Conservation (phyloP, 192 early-diverging fungal genomes). For the Funneliformis geosporum region DNA sequence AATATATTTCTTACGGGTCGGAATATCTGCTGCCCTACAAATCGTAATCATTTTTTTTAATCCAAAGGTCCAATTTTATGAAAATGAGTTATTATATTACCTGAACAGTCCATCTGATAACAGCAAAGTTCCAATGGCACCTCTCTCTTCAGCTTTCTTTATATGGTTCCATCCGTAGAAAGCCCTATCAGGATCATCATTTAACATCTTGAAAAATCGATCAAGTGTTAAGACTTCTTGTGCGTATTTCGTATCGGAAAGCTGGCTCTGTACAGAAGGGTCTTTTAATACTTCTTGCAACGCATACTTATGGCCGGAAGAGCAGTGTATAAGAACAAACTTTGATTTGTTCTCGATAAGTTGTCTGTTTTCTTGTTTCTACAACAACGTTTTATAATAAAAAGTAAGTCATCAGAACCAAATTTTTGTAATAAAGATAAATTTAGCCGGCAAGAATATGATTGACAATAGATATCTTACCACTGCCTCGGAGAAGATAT, state of each 20-base stretch:
- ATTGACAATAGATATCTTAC: slow-evolving; percentile 42
- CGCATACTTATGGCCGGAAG: slow-evolving; percentile 96
- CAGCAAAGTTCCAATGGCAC: slow-evolving; percentile 85
- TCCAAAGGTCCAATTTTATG: slow-evolving; percentile 6
- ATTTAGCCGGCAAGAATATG: not conserved
- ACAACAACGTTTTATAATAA: not conserved
- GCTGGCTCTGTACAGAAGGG: slow-evolving; percentile 68
- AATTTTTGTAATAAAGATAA: not conserved
- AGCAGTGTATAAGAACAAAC: slow-evolving; percentile 88
- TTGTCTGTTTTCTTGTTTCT: slow-evolving; percentile 78
- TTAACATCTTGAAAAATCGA: slow-evolving; percentile 88
- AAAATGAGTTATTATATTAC: slow-evolving; percentile 34
- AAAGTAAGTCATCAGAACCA: not conserved
- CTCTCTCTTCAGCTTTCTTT: slow-evolving; percentile 75
- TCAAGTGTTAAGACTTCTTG: slow-evolving; percentile 81
- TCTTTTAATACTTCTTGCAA: slow-evolving; percentile 91
- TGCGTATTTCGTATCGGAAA: slow-evolving; percentile 92
- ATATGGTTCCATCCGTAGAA: slow-evolving; percentile 94
- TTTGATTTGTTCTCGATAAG: slow-evolving; percentile 86
- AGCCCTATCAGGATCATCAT: slow-evolving; percentile 83
- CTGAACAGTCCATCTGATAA: slow-evolving; percentile 93
- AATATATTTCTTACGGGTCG: slow-evolving; percentile 84
- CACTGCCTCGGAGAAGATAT: slow-evolving; percentile 83
- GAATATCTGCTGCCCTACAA: slow-evolving; percentile 77
- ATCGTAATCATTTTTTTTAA: slow-evolving; percentile 11